Evolutionary conservation across 768 basidiomycete species (phyloP).

Genomic region (Phallus indusiatus): DNA sequence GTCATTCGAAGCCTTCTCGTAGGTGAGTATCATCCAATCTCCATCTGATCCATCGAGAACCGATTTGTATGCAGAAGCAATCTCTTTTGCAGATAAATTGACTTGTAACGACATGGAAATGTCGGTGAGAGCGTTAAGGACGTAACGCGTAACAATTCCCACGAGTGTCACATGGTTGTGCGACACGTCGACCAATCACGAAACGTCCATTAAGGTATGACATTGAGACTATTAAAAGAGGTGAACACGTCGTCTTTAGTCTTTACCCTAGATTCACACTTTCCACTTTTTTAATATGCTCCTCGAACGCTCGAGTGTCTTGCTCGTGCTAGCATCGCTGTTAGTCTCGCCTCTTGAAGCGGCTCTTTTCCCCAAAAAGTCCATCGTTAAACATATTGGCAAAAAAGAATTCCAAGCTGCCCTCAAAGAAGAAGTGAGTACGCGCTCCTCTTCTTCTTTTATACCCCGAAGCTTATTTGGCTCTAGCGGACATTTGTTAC

Average conservation of each 20-base stretch:
- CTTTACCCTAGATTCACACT: neutral
- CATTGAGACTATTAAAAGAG: neutral
- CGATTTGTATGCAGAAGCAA: conserved; percentile 65
- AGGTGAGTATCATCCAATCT: conserved; percentile 75
- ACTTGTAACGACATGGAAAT: conserved; percentile 67
- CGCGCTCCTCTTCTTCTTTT: conserved; percentile 6
- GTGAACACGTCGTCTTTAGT: neutral
- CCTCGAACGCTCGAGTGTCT: conserved; percentile 19
- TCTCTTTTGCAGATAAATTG: conserved; percentile 66
- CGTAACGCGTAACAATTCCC: neutral
- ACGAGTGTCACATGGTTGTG: conserved; percentile 7
- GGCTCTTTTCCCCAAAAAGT: conserved; percentile 40
- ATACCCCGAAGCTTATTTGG: neutral
- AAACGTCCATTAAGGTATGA: neutral
- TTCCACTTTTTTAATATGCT: neutral
- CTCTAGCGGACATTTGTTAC: conserved; percentile 64
- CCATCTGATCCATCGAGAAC: conserved; percentile 57
- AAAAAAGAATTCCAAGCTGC: conserved; percentile 57
- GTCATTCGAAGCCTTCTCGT: conserved; percentile 75
- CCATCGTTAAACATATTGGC: conserved; percentile 66
- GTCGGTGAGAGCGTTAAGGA: neutral
- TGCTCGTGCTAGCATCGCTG: conserved; percentile 27
- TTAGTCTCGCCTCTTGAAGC: conserved; percentile 37
- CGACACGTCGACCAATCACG: conserved; percentile 3
- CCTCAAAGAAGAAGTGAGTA: conserved; percentile 66